These are phyloP conservation scores for Penicillium corylophilum DNA, from an alignment of 2,329 filamentous ascomycete species.

Conservation along the genomic window DNA sequence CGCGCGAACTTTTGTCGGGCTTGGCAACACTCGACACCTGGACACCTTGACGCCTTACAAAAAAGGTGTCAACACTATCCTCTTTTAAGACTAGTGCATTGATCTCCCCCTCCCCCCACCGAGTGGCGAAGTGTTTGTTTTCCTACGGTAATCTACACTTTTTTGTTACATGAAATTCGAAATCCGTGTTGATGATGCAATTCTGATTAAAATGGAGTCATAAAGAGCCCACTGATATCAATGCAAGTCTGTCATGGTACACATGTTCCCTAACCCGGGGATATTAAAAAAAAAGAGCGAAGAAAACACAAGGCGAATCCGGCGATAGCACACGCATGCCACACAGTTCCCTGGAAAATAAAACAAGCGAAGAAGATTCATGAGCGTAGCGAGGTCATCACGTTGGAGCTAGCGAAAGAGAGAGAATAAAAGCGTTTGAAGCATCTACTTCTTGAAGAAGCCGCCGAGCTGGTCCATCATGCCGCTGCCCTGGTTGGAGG, in stretches of 20 bases:
- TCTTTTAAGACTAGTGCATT: neutral
- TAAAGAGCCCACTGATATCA: constrained; percentile 12
- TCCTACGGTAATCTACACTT: neutral
- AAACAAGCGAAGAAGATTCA: constrained; percentile 24
- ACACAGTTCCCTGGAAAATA: constrained; percentile 10
- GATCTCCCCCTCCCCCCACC: constrained; percentile 1
- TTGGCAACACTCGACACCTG: constrained; percentile 27
- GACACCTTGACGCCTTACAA: neutral
- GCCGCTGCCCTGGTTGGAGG: constrained; percentile 18
- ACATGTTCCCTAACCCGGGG: neutral
- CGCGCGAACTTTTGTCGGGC: constrained; percentile 38
- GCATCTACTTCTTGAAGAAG: constrained; percentile 40
- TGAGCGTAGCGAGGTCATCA: constrained; percentile 18
- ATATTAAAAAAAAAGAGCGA: constrained; percentile 4
- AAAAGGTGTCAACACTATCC: neutral
- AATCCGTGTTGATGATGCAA: constrained; percentile 8
- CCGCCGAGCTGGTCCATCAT: constrained; percentile 37
- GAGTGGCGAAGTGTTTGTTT: constrained; percentile 8
- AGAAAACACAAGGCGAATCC: constrained; percentile 1
- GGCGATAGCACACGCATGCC: constrained; percentile 17
- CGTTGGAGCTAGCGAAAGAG: constrained; percentile 4
- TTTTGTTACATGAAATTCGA: neutral
- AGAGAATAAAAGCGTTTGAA: too few relatives aligned
- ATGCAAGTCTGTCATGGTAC: constrained; percentile 18
- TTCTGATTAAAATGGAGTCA: constrained; percentile 10